phyloP scores from a whole-genome alignment of 768 basidiomycete genomes.

The Calocybe indica region DNA sequence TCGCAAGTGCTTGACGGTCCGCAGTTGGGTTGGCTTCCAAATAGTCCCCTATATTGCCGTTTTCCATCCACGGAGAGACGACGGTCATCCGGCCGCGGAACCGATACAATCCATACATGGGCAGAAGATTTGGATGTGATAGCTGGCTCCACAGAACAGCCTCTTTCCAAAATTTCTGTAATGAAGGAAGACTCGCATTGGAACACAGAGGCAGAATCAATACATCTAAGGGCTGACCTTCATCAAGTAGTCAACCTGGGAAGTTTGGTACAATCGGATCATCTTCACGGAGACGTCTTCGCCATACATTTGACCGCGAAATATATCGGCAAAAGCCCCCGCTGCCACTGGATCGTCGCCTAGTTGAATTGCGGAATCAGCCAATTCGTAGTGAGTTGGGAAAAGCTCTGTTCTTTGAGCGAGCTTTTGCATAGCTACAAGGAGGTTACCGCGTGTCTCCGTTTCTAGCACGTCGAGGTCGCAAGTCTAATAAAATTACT shows the following conservation, averaged over 20 bases:
- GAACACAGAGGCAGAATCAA: neutral
- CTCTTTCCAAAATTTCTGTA: conserved; percentile 6
- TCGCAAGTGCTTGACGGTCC: conserved; percentile 2
- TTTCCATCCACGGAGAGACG: conserved; percentile 31
- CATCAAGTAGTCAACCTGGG: neutral
- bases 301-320: conserved; percentile 3
- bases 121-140: conserved; percentile 18
- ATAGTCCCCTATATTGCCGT: conserved; percentile 23
- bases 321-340: conserved; percentile 7
- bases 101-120: conserved; percentile 26
- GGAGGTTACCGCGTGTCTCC: conserved; percentile 5
- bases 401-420: conserved; percentile 3
- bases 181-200: neutral
- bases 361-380: too few species aligned
- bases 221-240: neutral
- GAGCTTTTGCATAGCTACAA: conserved; percentile 9
- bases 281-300: conserved; percentile 10
- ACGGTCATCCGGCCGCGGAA: conserved; percentile 19
- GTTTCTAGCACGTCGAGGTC: neutral
- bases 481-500: too few species aligned
- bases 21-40: conserved; percentile 9
- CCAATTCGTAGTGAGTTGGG: conserved; percentile 7
- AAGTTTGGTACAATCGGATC: conserved; percentile 9
- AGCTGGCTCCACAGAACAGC: conserved; percentile 7
- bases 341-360: conserved; percentile 1